Evolutionary conservation across 257 asterid genomes (phyloP), one percentile per base, ranked within the genome.

Genomic region (Scutellaria galericulata): DNA sequence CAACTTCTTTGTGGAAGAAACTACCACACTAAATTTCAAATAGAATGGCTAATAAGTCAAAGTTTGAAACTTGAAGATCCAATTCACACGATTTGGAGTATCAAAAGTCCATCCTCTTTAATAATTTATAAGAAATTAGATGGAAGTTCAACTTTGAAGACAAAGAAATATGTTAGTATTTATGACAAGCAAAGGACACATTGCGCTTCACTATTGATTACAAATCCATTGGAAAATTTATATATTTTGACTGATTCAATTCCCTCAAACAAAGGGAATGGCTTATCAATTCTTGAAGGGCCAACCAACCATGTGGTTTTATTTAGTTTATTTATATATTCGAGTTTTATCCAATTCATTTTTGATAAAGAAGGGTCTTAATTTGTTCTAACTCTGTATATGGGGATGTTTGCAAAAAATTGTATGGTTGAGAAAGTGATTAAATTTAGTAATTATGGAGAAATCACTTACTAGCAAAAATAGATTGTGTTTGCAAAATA

Each of bases 91-190:
- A 35, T 50, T 35, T 51, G 62, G 7, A 31, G 37, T 31, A 3
- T 31, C 12, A 24, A 12, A 7, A 54, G 58, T 41, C 70, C 52
- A 41, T 20, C 41, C 37, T 2, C 22, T 59, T 42, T 31, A 31
- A 27, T 48, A 46, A 24, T 13, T 40, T 8, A 58, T 18, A 58
- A 31, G 2, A 68, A 18, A 61, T 60, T 55, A 18, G 65, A 46
- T 53, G 54, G 42, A 10, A n/a, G 24, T 68, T 75, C 59, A 75
- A 75, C 45, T 51, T 51, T 52, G 53, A 69, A 59, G 44, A 53
- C 27, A 9, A 4, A 13, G n/a, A 64, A 7, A 1, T 35, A 31
- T n/a, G 27, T 62, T 52, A 70, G 53, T 51, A 59, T 66, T 75
- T 53, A 79, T 65, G 65, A 27, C 14, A 47, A n/a, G 27, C 52